These are phyloP conservation scores for Lepidium africanum DNA, from an alignment of 345 rosid species.

Conservation along the genomic window DNA sequence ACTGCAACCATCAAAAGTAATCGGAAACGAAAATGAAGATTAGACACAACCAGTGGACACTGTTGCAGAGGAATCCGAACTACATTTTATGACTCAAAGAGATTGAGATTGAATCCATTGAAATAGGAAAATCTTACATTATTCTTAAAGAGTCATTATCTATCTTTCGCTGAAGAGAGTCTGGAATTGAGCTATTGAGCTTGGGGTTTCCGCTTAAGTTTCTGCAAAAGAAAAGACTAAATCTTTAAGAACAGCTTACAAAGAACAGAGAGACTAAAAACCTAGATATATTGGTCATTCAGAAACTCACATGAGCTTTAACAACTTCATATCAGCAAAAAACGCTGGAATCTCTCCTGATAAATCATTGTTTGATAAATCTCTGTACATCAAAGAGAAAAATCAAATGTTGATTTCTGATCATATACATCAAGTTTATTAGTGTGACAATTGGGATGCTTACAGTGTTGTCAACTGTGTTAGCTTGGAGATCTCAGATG, in stretches of 20 bases:
- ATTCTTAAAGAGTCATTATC: neutral
- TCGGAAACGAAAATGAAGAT: neutral
- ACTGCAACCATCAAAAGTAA: neutral
- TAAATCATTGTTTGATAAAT: slow-evolving; percentile 46
- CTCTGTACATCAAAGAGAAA: slow-evolving; percentile 31
- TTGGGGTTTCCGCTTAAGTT: slow-evolving; percentile 11
- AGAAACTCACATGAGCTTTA: slow-evolving; percentile 43
- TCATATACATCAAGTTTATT: neutral
- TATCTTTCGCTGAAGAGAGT: neutral
- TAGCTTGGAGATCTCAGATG: slow-evolving; percentile 28
- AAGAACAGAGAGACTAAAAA: neutral
- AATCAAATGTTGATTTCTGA: neutral
- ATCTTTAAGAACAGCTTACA: neutral
- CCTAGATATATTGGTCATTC: neutral
- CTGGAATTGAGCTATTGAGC: slow-evolving; percentile 4
- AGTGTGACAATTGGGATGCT: slow-evolving; percentile 7
- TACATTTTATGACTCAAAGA: neutral
- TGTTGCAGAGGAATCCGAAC: neutral
- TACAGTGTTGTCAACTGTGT: slow-evolving; percentile 31
- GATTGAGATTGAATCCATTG: neutral
- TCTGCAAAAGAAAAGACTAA: slow-evolving; percentile 4
- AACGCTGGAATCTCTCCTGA: slow-evolving; percentile 39
- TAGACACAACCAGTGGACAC: neutral
- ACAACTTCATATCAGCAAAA: slow-evolving; percentile 25
- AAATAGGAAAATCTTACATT: neutral